phyloP scores from a whole-genome alignment of 495 filamentous ascomycete genomes.

The Podospora comata region DNA sequence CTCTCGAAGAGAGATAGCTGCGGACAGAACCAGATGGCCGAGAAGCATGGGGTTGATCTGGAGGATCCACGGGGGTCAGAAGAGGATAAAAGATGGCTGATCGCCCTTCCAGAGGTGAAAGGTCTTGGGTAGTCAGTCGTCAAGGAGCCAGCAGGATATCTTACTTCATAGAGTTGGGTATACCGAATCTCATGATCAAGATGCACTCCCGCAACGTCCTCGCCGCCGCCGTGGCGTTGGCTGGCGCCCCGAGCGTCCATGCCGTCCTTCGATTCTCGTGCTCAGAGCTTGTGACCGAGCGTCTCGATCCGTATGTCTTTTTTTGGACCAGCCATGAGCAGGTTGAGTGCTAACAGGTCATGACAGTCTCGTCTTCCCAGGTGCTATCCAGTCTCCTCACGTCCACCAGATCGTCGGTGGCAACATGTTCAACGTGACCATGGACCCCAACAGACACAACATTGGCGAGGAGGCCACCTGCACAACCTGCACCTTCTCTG shows the following conservation, averaged over 20 bases:
- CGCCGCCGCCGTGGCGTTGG: slow-evolving; percentile 18
- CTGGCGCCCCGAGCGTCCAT: slow-evolving; percentile 12
- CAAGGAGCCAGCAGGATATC: neutral
- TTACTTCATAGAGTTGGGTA: neutral
- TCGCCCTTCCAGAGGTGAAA: neutral
- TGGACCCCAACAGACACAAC: slow-evolving; percentile 32
- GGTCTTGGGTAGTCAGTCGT: neutral
- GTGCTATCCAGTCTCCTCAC: slow-evolving; percentile 24
- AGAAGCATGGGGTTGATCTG: neutral
- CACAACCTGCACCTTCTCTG: slow-evolving; percentile 37
- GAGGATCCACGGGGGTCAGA: neutral
- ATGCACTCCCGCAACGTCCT: slow-evolving; percentile 9
- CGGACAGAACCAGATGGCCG: neutral
- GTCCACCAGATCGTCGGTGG: slow-evolving; percentile 31
- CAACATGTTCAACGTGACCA: slow-evolving; percentile 36
- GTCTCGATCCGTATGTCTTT: slow-evolving; percentile 26
- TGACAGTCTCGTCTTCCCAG: slow-evolving; percentile 28
- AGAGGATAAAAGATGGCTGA: slow-evolving; percentile 7
- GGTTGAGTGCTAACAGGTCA: neutral
- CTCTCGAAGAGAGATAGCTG: neutral
- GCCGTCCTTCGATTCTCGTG: slow-evolving; percentile 62
- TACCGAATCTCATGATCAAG: slow-evolving; percentile 8
- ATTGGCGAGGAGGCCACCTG: slow-evolving; percentile 31
- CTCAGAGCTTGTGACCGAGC: slow-evolving; percentile 29
- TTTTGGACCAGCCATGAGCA: slow-evolving; percentile 19